phyloP scores from a whole-genome alignment of 192 early-diverging fungal genomes.

The Gryganskiella cystojenkinii region DNA sequence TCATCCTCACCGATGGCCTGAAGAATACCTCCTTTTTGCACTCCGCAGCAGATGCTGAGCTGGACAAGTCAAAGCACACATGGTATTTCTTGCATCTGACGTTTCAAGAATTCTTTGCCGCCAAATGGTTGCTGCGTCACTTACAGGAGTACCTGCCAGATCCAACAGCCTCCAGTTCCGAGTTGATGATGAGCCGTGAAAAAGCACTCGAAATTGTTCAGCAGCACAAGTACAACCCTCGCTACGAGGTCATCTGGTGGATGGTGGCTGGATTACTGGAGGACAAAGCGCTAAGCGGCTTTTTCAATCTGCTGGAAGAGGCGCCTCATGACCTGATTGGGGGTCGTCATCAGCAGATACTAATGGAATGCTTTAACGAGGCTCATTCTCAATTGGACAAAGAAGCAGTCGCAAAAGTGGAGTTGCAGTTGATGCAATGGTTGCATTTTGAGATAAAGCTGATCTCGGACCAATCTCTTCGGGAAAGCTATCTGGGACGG shows the following conservation, averaged over 20 bases:
- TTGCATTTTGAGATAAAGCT: constrained; percentile 11
- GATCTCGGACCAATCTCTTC: no score
- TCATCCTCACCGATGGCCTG: background rate
- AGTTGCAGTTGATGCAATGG: background rate
- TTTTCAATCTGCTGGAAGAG: constrained; percentile 7
- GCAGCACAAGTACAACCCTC: constrained; percentile 22
- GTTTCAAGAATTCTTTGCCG: constrained; percentile 16
- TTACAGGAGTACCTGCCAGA: background rate
- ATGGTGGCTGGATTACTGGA: constrained; percentile 31
- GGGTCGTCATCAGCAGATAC: constrained; percentile 14
- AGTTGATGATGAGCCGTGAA: constrained; percentile 3
- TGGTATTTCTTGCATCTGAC: constrained; percentile 18
- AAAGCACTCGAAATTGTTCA: background rate
- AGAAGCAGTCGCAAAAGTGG: background rate
- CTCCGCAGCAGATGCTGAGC: background rate
- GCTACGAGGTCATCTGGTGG: constrained; percentile 31
- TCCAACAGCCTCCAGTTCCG: constrained; percentile 4
- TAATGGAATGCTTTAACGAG: constrained; percentile 1
- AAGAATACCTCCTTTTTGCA: constrained; percentile 19
- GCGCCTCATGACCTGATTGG: constrained; percentile 9
- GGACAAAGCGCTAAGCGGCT: background rate
- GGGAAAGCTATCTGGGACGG: background rate
- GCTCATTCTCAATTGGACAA: constrained; percentile 4
- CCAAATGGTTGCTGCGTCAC: background rate
- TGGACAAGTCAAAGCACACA: background rate